These are phyloP conservation scores for Calycina marina DNA, from an alignment of 2,329 filamentous ascomycete genomes.

Conservation along the genomic window DNA sequence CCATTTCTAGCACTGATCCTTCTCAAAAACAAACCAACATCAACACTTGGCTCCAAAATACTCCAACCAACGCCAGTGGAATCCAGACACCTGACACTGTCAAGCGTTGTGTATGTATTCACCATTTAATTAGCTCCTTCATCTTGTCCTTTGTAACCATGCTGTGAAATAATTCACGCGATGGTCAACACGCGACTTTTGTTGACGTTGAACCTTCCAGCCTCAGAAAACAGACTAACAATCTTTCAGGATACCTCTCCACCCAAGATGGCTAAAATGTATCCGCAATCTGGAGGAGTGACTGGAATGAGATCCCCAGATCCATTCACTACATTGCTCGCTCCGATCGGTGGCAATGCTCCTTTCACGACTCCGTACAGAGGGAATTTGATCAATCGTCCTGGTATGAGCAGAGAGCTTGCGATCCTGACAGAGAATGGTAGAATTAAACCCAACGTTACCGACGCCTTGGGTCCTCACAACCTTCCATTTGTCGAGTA, in stretches of 20 bases:
- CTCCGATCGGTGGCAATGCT: neutral
- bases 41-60: constrained; percentile 9
- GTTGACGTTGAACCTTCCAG: too few species aligned
- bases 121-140: constrained; percentile 1
- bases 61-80: constrained; percentile 1
- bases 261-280: neutral
- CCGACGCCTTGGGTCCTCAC: constrained; percentile 15
- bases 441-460: constrained; percentile 12
- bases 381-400: neutral
- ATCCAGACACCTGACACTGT: neutral
- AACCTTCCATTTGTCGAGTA: constrained; percentile 25
- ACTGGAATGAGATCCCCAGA: neutral
- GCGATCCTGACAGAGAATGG: constrained; percentile 12
- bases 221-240: neutral
- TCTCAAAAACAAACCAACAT: constrained; percentile 5
- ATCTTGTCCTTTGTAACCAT: too few species aligned
- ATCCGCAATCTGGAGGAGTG: too few species aligned
- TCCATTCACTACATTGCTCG: neutral
- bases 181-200: neutral
- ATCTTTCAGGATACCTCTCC: neutral
- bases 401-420: constrained; percentile 9
- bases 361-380: neutral
- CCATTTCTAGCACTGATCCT: constrained; percentile 9
- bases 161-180: neutral
- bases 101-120: neutral